Evolutionary conservation across 1,139 yeast species (phyloP).

Genomic region (Suhomyces atakaporum): DNA sequence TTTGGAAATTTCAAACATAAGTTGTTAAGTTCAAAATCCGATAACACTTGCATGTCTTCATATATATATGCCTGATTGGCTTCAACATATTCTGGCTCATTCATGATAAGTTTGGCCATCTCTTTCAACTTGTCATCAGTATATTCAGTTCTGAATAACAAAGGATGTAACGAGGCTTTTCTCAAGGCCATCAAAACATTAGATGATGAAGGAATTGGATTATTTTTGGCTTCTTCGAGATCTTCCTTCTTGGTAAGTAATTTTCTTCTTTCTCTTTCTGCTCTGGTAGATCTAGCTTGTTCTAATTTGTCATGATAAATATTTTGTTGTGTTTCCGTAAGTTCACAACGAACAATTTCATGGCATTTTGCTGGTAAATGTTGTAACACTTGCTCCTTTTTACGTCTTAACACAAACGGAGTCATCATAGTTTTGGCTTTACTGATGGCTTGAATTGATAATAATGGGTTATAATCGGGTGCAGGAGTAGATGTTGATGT

Average conservation of each 20-base stretch:
- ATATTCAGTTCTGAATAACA: constrained; percentile 64
- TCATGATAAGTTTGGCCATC: constrained; percentile 80
- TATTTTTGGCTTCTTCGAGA: constrained; percentile 36
- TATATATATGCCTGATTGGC: constrained; percentile 75
- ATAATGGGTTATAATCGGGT: constrained; percentile 66
- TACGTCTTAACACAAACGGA: constrained; percentile 91
- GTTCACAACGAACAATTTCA: constrained; percentile 61
- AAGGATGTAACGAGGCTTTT: constrained; percentile 76
- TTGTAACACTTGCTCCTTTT: constrained; percentile 85
- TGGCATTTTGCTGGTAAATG: constrained; percentile 82
- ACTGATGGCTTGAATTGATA: constrained; percentile 86
- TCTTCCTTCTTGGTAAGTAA: constrained; percentile 38
- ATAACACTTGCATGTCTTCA: constrained; percentile 97
- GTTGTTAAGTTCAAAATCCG: constrained; percentile 81
- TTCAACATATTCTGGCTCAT: constrained; percentile 72
- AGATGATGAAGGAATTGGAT: constrained; percentile 42
- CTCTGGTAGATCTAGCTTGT: constrained; percentile 45
- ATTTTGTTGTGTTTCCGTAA: constrained; percentile 55
- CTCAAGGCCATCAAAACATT: constrained; percentile 71
- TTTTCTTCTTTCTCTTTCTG: constrained; percentile 53
- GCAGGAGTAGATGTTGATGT: constrained; percentile 12
- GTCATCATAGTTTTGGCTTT: constrained; percentile 98
- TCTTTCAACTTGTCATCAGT: constrained; percentile 51
- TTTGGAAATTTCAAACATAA: constrained; percentile 74
- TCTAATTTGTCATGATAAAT: constrained; percentile 64